These are phyloP conservation scores for Phytophthora aleatoria DNA, from an alignment of 352 stramenopile genomes.

Conservation along the genomic window DNA sequence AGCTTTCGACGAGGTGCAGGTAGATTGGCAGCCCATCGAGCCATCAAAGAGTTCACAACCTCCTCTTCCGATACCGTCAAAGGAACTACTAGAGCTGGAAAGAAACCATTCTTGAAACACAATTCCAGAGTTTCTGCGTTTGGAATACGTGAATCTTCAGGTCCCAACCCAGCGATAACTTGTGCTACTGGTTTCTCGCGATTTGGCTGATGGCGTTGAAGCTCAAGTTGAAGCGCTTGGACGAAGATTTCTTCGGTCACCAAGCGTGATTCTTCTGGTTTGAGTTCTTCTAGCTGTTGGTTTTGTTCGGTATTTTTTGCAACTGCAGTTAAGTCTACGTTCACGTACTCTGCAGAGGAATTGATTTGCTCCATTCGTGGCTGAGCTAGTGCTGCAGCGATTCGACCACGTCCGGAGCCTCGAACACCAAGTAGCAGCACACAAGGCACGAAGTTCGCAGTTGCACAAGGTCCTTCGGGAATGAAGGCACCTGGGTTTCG, in stretches of 20 bases:
- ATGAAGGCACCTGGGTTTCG: constrained; percentile 56
- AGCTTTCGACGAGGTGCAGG: constrained; percentile 34
- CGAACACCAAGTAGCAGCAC: constrained; percentile 63
- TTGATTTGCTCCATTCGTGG: constrained; percentile 1
- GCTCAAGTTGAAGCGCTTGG: constrained; percentile 21
- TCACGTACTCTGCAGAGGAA: constrained; percentile 13
- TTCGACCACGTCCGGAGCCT: constrained; percentile 24
- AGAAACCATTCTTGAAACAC: constrained; percentile 52
- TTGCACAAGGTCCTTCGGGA: constrained; percentile 29
- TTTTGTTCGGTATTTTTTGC: constrained; percentile 9
- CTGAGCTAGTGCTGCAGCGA: constrained; percentile 16
- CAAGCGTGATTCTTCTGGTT: constrained; percentile 26
- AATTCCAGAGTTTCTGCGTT: constrained; percentile 40
- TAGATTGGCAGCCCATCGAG: constrained; percentile 35
- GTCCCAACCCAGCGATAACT: constrained; percentile 34
- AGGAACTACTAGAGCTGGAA: constrained; percentile 59
- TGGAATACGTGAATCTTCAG: constrained; percentile 40
- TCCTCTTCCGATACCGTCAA: constrained; percentile 38
- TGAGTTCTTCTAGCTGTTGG: constrained; percentile 29
- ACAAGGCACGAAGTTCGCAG: constrained; percentile 38
- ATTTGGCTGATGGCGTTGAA: constrained; percentile 11
- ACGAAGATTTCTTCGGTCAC: constrained; percentile 25
- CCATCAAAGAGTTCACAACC: constrained; percentile 33
- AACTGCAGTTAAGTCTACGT: constrained; percentile 24
- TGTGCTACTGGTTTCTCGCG: constrained; percentile 10